These are phyloP conservation scores for Alternaria ventricosa DNA, from an alignment of 2,329 filamentous ascomycete species.

Conservation along the genomic window DNA sequence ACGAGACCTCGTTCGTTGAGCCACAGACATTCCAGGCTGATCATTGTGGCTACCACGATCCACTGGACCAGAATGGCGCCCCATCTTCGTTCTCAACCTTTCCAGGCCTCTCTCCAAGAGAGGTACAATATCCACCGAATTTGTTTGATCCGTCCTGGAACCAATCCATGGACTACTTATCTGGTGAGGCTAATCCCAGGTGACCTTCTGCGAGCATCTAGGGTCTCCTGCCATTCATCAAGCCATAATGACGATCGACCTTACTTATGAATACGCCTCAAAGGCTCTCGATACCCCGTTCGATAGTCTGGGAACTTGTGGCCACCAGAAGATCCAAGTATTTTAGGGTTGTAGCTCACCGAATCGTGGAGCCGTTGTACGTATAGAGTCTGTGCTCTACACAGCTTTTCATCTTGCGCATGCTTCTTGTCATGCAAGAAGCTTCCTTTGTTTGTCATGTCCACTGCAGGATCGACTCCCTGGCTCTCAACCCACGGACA, in stretches of 20 bases:
- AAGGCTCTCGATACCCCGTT: neutral
- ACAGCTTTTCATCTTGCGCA: neutral
- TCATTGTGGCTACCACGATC: neutral
- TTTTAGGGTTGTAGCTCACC: neutral
- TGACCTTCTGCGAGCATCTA: neutral
- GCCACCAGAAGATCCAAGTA: neutral
- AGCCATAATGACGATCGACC: neutral
- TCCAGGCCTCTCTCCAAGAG: neutral
- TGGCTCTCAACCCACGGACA: neutral
- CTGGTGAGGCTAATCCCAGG: neutral
- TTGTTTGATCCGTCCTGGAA: neutral
- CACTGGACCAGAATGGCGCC: neutral
- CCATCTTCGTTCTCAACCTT: neutral
- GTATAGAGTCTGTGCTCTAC: neutral
- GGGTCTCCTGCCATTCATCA: neutral
- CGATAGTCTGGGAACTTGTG: neutral
- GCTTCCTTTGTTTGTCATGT: neutral
- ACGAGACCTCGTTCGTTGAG: neutral
- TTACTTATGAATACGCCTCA: neutral
- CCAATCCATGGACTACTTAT: neutral
- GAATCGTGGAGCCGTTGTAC: neutral
- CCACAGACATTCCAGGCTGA: neutral
- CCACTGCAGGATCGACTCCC: neutral
- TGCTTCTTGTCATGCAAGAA: slow-evolving; percentile 1
- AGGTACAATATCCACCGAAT: neutral